phyloP scores from a whole-genome alignment of 805 yeast genomes.

The Allodekkera sacchari region DNA sequence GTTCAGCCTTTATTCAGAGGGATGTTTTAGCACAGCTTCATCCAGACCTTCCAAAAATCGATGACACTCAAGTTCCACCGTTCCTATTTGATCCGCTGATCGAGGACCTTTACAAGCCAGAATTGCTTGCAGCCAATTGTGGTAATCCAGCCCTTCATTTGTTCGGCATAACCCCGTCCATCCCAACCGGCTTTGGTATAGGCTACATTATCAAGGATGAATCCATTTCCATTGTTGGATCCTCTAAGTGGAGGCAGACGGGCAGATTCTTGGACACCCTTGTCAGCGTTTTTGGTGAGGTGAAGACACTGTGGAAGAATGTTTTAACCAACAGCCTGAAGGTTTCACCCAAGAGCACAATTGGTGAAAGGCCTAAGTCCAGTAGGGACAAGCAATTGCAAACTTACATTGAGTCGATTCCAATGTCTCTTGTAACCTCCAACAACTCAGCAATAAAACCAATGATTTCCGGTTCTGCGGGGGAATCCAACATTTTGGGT shows the following conservation, averaged over 20 bases:
- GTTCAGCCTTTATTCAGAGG: slow-evolving; percentile 44
- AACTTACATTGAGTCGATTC: slow-evolving; percentile 23
- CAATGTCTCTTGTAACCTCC: slow-evolving; percentile 23
- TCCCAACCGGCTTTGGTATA: slow-evolving; percentile 50
- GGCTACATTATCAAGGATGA: slow-evolving; percentile 49
- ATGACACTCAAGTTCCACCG: slow-evolving; percentile 27
- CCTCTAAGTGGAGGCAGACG: slow-evolving; percentile 56
- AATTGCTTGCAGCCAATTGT: slow-evolving; percentile 40
- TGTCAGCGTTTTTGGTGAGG: slow-evolving; percentile 39
- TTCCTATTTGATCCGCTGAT: slow-evolving; percentile 35
- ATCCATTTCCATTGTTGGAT: slow-evolving; percentile 40
- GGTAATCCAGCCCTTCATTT: slow-evolving; percentile 52
- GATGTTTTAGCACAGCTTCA: slow-evolving; percentile 38
- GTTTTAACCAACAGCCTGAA: slow-evolving; percentile 8
- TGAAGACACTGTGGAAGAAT: slow-evolving; percentile 29
- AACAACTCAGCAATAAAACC: slow-evolving; percentile 17
- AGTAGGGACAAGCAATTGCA: slow-evolving; percentile 19
- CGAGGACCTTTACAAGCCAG: slow-evolving; percentile 28
- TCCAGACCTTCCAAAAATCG: slow-evolving; percentile 29
- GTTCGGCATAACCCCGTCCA: slow-evolving; percentile 54
- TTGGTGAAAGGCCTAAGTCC: slow-evolving; percentile 4
- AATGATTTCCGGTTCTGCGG: slow-evolving; percentile 2
- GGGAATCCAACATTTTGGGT: slow-evolving; percentile 35
- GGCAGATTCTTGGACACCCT: slow-evolving; percentile 45
- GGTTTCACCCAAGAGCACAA: slow-evolving; percentile 1